Evolutionary conservation across 495 filamentous ascomycete species (phyloP).

Genomic region (Lindgomyces ingoldianus): DNA sequence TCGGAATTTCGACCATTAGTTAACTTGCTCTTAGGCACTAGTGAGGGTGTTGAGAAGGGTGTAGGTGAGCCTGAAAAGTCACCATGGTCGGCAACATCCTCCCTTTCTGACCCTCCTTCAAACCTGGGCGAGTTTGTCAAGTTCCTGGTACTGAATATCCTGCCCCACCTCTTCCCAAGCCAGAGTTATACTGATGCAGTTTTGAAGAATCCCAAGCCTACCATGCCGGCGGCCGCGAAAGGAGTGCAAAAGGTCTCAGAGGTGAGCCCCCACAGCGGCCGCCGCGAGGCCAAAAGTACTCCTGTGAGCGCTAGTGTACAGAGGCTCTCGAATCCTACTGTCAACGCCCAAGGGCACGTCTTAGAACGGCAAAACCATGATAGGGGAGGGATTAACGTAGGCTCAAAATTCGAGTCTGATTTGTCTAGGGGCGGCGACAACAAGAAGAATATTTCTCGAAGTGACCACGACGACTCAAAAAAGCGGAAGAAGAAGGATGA

Average conservation of each 20-base stretch:
- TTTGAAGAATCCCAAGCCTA: too few species aligned
- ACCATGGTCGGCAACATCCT: slow-evolving; percentile 2
- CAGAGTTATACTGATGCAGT: too few species aligned
- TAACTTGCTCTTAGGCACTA: background rate
- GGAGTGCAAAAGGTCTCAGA: background rate
- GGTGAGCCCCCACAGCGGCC: background rate
- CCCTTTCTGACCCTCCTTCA: slow-evolving; percentile 9
- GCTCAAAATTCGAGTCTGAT: slow-evolving; percentile 1
- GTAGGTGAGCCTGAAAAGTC: background rate
- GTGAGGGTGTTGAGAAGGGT: background rate
- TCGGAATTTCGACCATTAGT: background rate
- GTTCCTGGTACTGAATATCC: background rate
- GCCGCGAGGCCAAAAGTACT: background rate
- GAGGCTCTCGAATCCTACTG: background rate
- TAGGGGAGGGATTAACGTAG: background rate
- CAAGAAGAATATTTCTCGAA: slow-evolving; percentile 43
- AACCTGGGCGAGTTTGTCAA: background rate
- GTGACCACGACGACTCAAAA: slow-evolving; percentile 41
- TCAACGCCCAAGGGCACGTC: background rate
- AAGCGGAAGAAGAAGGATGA: slow-evolving; percentile 46
- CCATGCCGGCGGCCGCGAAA: too few species aligned
- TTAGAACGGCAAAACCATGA: background rate
- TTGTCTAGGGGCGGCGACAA: slow-evolving; percentile 1
- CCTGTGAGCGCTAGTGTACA: background rate
- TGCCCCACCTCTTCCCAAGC: background rate